phyloP scores from a whole-genome alignment of 345 rosid species.

The Odontarrhena argentea region DNA sequence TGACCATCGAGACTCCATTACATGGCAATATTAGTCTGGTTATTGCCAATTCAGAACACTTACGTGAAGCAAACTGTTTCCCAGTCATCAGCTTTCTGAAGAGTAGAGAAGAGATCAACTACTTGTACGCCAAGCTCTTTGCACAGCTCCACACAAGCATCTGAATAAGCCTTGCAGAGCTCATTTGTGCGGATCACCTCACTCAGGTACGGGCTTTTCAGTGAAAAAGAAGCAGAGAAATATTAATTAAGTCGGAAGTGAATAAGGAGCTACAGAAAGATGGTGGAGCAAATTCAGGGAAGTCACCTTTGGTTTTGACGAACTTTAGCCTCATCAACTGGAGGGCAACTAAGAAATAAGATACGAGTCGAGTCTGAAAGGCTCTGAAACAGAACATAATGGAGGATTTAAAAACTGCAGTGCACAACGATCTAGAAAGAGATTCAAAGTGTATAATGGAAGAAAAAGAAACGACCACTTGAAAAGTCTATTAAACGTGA shows the following conservation, averaged over 20 bases:
- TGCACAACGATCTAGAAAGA: neutral
- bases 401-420: neutral
- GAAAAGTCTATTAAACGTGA: neutral
- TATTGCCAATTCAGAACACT: constrained; percentile 35
- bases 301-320: constrained; percentile 60
- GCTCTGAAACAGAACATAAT: constrained; percentile 51
- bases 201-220: constrained; percentile 63
- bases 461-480: neutral
- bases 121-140: constrained; percentile 66
- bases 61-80: constrained; percentile 77
- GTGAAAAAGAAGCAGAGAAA: neutral
- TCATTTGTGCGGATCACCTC: constrained; percentile 86
- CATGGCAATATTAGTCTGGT: neutral
- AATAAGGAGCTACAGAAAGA: neutral
- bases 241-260: neutral
- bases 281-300: constrained; percentile 10
- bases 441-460: neutral
- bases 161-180: constrained; percentile 74
- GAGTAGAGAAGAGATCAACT: constrained; percentile 71
- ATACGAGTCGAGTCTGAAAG: constrained; percentile 69
- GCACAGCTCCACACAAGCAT: constrained; percentile 80
- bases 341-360: constrained; percentile 79
- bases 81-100: constrained; percentile 71
- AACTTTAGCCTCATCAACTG: constrained; percentile 83
- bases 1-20: neutral